Evolutionary conservation across 2,329 filamentous ascomycete species (phyloP), one percentile per base, ranked within the genome.

Genomic region (Epichloe baconii): DNA sequence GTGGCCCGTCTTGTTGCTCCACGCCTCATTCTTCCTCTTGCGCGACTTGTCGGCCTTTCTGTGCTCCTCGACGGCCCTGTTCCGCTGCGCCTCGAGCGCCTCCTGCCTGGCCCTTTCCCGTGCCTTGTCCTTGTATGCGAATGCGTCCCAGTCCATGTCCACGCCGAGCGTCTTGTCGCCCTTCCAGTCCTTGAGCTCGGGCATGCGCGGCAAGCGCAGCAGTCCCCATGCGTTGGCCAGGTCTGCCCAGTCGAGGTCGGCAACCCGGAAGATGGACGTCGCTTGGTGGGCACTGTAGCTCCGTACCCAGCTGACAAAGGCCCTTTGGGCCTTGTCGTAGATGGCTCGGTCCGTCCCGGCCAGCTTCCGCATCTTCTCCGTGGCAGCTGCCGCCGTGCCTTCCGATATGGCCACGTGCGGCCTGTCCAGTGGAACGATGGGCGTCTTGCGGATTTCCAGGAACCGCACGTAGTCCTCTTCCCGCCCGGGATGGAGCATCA

Each of bases 381-480:
- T 81, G 0, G 76, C 72, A 1, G 68, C 63, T 1, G 70, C 65
- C 0, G 82, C 85, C n/a, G 87, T 82, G 0, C 73, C 71, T 1
- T 80, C 76, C 0, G 77, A 74, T n/a, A 85, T 67, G 0, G 64
- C 61, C 34, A 90, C 69, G 2, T 64, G 62, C 0, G 85, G 81
- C 3, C 75, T 71, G 0, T 71, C 68, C 2, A 93, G 75, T 0
- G 74, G 79, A 1, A 73, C 68, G 35, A 95, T 86, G 0, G 90
- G 90, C 0, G 90, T 96, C 65, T 94, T 88, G 19, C 90, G 82
- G 17, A 95, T 82, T 47, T 86, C 83, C 3, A 98, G 74, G 59
- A 96, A 97, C 2, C 83, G 78, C 2, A 95, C 76, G 62, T 96
- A 97, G 61, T 94, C 89, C 66, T 93, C 88, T 67, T 97, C 93